Conservation (phyloP, 2,329 filamentous ascomycete genomes). For the Aspergillus sp. region DNA sequence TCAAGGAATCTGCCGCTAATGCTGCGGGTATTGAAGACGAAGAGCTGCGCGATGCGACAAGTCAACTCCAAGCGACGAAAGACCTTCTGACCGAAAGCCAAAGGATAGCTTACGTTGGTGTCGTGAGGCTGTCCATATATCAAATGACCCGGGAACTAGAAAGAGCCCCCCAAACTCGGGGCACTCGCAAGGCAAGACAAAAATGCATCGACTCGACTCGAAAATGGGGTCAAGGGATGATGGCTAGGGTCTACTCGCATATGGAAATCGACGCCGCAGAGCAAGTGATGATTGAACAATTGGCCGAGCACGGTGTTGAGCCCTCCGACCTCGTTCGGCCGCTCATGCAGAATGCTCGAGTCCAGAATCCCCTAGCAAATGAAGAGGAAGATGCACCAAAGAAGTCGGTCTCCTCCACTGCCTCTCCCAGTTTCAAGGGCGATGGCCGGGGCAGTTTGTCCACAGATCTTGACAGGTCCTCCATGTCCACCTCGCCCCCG, state of each 20-base stretch:
- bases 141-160: slow-evolving; percentile 72
- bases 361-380: slow-evolving; percentile 85
- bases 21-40: slow-evolving; percentile 68
- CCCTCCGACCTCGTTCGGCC: slow-evolving; percentile 79
- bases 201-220: slow-evolving; percentile 73
- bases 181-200: slow-evolving; percentile 69
- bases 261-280: slow-evolving; percentile 91
- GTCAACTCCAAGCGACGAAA: slow-evolving; percentile 94
- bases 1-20: slow-evolving; percentile 69
- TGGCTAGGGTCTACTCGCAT: slow-evolving; percentile 88
- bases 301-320: slow-evolving; percentile 86
- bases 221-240: slow-evolving; percentile 99
- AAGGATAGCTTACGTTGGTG: slow-evolving; percentile 90
- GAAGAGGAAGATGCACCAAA: slow-evolving; percentile 29
- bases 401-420: slow-evolving; percentile 37
- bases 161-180: slow-evolving; percentile 57
- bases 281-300: slow-evolving; percentile 98
- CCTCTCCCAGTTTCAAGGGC: slow-evolving; percentile 25
- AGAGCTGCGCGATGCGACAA: slow-evolving; percentile 78
- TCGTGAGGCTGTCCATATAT: slow-evolving; percentile 77
- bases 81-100: slow-evolving; percentile 93
- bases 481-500: slow-evolving; percentile 54
- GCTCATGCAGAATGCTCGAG: slow-evolving; percentile 86
- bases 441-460: slow-evolving; percentile 31
- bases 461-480: slow-evolving; percentile 31